These are phyloP conservation scores for Exophiala calicioides DNA, from an alignment of 2,329 filamentous ascomycete genomes.

Conservation along the genomic window DNA sequence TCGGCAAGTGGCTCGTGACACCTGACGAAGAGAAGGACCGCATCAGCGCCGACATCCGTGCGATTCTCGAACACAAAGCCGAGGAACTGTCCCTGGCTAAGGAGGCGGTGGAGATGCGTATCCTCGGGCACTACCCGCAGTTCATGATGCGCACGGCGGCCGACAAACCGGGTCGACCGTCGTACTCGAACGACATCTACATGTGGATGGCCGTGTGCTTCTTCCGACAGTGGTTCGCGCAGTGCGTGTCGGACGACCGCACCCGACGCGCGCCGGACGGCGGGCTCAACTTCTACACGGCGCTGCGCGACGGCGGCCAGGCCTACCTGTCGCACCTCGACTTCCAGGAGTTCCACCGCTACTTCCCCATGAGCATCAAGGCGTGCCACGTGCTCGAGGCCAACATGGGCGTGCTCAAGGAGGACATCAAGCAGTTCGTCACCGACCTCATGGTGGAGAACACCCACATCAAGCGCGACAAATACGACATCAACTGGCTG, in stretches of 20 bases:
- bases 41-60: constrained; percentile 28
- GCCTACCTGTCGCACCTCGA: constrained; percentile 45
- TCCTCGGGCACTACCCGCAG: constrained; percentile 36
- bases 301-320: constrained; percentile 43
- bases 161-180: constrained; percentile 41
- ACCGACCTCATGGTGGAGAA: constrained; percentile 40
- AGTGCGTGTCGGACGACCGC: constrained; percentile 42
- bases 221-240: constrained; percentile 51
- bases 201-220: constrained; percentile 53
- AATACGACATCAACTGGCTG: constrained; percentile 44
- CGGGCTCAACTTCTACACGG: constrained; percentile 49
- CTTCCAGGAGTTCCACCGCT: constrained; percentile 32
- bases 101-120: constrained; percentile 33
- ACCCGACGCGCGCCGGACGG: constrained; percentile 46
- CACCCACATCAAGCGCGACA: constrained; percentile 42
- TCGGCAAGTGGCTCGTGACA: constrained; percentile 36
- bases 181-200: constrained; percentile 52
- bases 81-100: constrained; percentile 32
- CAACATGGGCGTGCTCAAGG: constrained; percentile 41
- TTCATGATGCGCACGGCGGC: constrained; percentile 40
- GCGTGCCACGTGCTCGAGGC: constrained; percentile 33
- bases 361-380: constrained; percentile 35
- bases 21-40: constrained; percentile 21
- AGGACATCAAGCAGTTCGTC: constrained; percentile 39
- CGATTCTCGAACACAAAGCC: constrained; percentile 33